Base-by-base conservation (phyloP, 2,329 filamentous ascomycete genomes). In the Fusarium buxicola region DNA sequence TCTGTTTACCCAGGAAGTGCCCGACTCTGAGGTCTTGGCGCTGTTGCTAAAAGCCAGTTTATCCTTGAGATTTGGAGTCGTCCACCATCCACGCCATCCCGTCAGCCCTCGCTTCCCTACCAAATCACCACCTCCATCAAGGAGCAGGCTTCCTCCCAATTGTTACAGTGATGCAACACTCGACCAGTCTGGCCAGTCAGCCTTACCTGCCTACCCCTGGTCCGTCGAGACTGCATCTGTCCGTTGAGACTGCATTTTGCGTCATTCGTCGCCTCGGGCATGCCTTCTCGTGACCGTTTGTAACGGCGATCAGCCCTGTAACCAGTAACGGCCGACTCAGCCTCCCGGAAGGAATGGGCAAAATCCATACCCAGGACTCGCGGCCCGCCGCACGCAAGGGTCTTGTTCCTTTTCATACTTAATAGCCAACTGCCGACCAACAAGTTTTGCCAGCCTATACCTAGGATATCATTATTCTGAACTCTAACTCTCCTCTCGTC, bases 301-400 rank as follows among this genome's bases (percentile, higher is more conserved):
- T 27, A 27, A 15, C 13, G 18, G 32, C 45, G 32, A 48, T 48
- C 34, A 48, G 45, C 45, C 45, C 45, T 48, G 38, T 34, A 15
- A 21, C n/a, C 6, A 15, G 34, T 15, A 28, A 28, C 28, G 4
- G 36, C 12, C 21, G 6, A 21, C 21, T 15, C 40, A 28, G 24
- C 28, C 28, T 31, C 28, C 28, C 27, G 11, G 16, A 48, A 40
- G 34, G 21, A 21, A 21, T 21, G 6, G 21, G 21, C 21, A 21
- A 21, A 4, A 4, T 6, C 21, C 21, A 21, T 21, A 4, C 21
- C 21, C 21, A 4, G 21, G 21, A 21, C 21, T 21, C 21, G 4
- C 21, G 21, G 21, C 21, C 21, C 21, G 21, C 21, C 21, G 4
- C 21, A 4, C 21, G 4, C 21, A 4, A 21, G 21, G 21, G 21